phyloP scores from a whole-genome alignment of 148 eudicot species.

The Amaranthus hypochondriacus region DNA sequence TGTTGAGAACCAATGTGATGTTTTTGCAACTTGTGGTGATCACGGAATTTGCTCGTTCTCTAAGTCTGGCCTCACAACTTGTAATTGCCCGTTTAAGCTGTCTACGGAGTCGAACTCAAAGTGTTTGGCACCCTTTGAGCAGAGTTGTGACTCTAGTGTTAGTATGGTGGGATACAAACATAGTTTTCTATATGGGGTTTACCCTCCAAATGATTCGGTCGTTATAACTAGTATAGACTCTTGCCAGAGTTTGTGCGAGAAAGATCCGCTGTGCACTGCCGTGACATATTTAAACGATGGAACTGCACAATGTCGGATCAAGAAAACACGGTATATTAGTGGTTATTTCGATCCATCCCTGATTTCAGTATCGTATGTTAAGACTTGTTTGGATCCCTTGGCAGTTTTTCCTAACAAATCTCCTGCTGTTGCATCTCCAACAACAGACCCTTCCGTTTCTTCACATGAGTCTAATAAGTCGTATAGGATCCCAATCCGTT shows the following conservation, averaged over 20 bases:
- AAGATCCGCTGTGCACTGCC: conserved; percentile 54
- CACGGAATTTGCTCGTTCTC: conserved; percentile 42
- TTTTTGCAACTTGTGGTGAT: conserved; percentile 60
- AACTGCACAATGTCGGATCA: conserved; percentile 41
- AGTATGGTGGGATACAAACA: conserved; percentile 40
- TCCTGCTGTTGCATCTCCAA: conserved; percentile 21
- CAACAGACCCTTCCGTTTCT: conserved; percentile 10
- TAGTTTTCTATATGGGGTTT: conserved; percentile 47
- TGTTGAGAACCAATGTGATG: conserved; percentile 57
- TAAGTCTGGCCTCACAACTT: conserved; percentile 33
- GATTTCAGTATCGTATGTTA: conserved; percentile 46
- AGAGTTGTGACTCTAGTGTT: conserved; percentile 41
- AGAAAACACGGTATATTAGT: conserved; percentile 42
- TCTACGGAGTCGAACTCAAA: conserved; percentile 23
- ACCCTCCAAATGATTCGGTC: conserved; percentile 46
- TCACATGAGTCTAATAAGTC: conserved; percentile 12
- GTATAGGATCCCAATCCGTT: conserved; percentile 29
- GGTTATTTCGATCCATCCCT: conserved; percentile 46
- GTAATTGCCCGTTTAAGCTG: conserved; percentile 43
- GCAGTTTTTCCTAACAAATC: conserved; percentile 34
- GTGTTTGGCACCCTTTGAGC: conserved; percentile 42
- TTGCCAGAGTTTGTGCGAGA: conserved; percentile 39
- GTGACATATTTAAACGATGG: conserved; percentile 50
- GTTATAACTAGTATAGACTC: conserved; percentile 31
- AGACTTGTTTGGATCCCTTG: conserved; percentile 50